Evolutionary conservation across 805 yeast genomes (phyloP), one percentile per base, ranked within the genome.

Genomic region (Wickerhamomyces queroliae): DNA sequence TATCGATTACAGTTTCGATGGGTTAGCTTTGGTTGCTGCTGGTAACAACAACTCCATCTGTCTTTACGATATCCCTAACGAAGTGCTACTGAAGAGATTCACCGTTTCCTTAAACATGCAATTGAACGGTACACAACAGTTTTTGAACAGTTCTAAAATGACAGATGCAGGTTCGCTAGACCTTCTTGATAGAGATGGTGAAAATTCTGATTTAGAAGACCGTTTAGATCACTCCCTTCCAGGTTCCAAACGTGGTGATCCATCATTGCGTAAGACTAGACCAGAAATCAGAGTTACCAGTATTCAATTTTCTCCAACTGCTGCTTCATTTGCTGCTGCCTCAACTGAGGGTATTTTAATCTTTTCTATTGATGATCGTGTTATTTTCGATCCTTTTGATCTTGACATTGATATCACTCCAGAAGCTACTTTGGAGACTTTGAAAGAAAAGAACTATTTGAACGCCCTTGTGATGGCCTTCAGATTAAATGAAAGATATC

Each of bases 31-130:
- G 29, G 78, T 90, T 36, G 98, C 96, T 10, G 99, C 90, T 23
- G 99, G 99, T 46, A 86, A 86, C 62, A 85, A 90, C 56, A 87
- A 88, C 55, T 83, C 89, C 36, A 82, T 93, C 30, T 91, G 98
- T 61, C 69, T 93, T 42, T 93, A 93, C 62, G 98, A 93, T 61
- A 73, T 91, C 26, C 77, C 82, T 19, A 89, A 89, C 56, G 95
- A 86, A 58, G 98, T 93, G 4, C 64, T 93, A 37, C 66, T 93
- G 48, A 83, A 76, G 54, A 74, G 90, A 57, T 90, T 88, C 59
- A 77, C 80, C 1, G 89, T 93, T 15, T 90, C 97, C 10, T 75
- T 76, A 53, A 93, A 93, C 60, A 87, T 93, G 95, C 76, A 82
- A 20, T 61, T 93, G 33, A 89, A 91, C 51, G 99, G 99, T 54